Base-by-base conservation (phyloP, 768 basidiomycete species). In the Coprinopsis strossmayeri region DNA sequence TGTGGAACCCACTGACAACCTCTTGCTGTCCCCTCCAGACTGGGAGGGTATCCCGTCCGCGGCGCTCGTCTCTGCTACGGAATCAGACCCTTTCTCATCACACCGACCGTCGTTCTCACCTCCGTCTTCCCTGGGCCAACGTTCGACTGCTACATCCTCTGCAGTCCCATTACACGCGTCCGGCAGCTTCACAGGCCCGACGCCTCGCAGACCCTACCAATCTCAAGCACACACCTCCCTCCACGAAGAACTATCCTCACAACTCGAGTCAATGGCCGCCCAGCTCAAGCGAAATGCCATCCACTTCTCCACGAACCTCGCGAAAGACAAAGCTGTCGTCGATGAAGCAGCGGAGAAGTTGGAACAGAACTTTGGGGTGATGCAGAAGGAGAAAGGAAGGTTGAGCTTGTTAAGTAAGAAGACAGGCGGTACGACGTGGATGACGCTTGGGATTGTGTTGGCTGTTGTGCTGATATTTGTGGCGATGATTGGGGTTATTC, bases 221-320 rank as follows among this genome's bases (percentile, higher is more conserved):
- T 9, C 43, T 27, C 74, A 79, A 56, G 76, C 78, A 51, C 78
- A 84, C n/a, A 74, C 63, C 28, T 71, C 74, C 0, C 66, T 86
- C 2, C 91, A 94, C 21, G 78, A 89, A 44, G 79, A 87, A 20
- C 78, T 94, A 40, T 76, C 87, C 0, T 70, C 71, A 7, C 84
- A 90, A 57, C 78, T 94, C 21, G 82, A 81, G 0, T 64, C 79
- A 48, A 97, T 98, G 94, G 91, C 91, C 0, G 71, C 81, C 9
- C 91, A 92, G 60, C 79, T 98, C 43, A 89, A 87, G 57, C 73
- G 79, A 20, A 95, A 95, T 55, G 84, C 91, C 0, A 61, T 84
- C 0, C 81, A 91, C 57, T 94, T 97, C 61, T 77, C 85, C 3
- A 71, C 73, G 3, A 71, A 81, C 10, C 69, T 98, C 1, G 81